Evolutionary conservation across 2,329 filamentous ascomycete species (phyloP).

Genomic region (Helminthosporium solani): DNA sequence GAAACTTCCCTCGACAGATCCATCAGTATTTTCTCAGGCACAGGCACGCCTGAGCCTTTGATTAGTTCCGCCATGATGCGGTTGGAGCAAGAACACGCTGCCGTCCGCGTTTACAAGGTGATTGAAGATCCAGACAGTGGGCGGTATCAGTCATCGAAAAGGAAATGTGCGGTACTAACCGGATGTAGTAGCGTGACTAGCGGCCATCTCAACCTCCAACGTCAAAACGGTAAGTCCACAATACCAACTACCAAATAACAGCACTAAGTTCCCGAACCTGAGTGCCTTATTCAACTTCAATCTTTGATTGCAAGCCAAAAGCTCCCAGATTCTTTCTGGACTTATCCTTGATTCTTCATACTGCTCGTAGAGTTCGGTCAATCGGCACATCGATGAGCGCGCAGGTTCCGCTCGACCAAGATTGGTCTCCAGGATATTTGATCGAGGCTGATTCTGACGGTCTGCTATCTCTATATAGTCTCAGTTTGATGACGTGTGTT

Average conservation of each 20-base stretch:
- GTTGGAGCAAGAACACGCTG: neutral
- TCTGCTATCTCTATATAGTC: too few relatives aligned
- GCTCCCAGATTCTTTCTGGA: too few relatives aligned
- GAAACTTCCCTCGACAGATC: conserved; percentile 21
- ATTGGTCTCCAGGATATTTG: too few relatives aligned
- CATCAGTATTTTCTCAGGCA: conserved; percentile 28
- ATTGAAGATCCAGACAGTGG: neutral
- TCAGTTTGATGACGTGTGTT: too few relatives aligned
- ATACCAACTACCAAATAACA: neutral
- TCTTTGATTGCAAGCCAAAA: too few relatives aligned
- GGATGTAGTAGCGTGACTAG: neutral
- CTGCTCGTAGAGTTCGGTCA: too few relatives aligned
- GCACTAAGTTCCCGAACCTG: neutral
- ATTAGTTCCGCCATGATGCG: conserved; percentile 11
- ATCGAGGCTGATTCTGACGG: too few relatives aligned
- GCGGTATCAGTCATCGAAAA: conserved; percentile 3
- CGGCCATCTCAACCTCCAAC: neutral
- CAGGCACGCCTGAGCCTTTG: conserved; percentile 12
- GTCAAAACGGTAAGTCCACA: neutral
- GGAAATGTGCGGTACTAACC: conserved; percentile 9
- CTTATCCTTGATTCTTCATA: too few relatives aligned
- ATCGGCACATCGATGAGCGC: too few relatives aligned
- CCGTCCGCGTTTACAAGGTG: neutral
- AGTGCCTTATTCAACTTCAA: too few relatives aligned
- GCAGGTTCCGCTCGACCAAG: too few relatives aligned